Evolutionary conservation across 768 basidiomycete genomes (phyloP), one percentile per base, ranked within the genome.

Genomic region (Xerocomus potaroensis): DNA sequence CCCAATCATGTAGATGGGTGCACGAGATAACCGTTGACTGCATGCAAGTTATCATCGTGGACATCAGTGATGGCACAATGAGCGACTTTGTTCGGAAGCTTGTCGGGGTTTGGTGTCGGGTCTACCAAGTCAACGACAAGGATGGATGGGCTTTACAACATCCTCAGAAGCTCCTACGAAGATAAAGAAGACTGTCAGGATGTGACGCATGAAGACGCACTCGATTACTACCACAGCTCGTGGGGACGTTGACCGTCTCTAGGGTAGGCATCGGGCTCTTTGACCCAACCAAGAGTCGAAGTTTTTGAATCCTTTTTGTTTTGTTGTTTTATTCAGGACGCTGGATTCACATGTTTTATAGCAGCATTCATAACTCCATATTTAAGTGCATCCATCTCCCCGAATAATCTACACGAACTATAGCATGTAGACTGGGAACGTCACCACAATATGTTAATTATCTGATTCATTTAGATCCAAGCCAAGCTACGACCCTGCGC

Each of bases 21-120:
- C 37, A 15, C 8, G 40, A 43, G 19, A 54, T 35, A 39, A 55
- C 65, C 8, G 41, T 43, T 9, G 52, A 67, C 29, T 70, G 65
- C 49, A 54, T 65, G 48, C 63, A 67, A 44, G 40, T 70, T 33
- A 43, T 60, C 32, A 27, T 67, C 40, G 53, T 66, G 12, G 66
- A 68, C 22, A 42, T 51, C 10, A 45, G 64, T 8, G 51, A 57
- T 14, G 60, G 65, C 5, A 49, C 59, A 21, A 59, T 69, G 59
- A 34, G 32, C 30, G 63, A 67, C 35, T 66, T 70, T 41, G 45
- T 65, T 21, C 47, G 35, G 21, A 61, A 62, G 42, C 49, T 70
- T 21, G 54, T 56, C 33, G 27, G 45, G 16, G 43, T 66, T 15
- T 67, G 65, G 67, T 58, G 54, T 30, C 54, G 49, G 41, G 57